A percentile compares a stretch with the other conserved stretches of the same genome.
These are phyloP conservation scores for Mycena chlorophos DNA, from an alignment of 768 basidiomycete species.

Conservation along the genomic window DNA sequence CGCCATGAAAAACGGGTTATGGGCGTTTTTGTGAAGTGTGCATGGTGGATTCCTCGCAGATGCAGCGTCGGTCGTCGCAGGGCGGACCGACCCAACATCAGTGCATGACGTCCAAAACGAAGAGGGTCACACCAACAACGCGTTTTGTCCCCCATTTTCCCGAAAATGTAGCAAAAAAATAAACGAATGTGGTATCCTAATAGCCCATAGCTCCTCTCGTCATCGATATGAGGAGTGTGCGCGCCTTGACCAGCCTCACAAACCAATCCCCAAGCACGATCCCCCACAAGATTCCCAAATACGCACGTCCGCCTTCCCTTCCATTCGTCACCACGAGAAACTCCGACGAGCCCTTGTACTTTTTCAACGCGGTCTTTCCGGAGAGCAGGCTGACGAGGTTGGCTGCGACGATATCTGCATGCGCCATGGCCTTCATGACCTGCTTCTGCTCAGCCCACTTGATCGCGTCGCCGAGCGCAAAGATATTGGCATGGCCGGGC, in stretches of 20 bases:
- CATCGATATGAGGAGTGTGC: conserved; percentile 21
- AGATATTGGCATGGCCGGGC: conserved; percentile 45
- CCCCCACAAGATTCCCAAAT: conserved; percentile 44
- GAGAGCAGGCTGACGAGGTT: conserved; percentile 45
- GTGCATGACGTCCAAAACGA: no score
- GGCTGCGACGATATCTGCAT: conserved; percentile 41
- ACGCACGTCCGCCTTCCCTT: conserved; percentile 39
- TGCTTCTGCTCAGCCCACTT: conserved; percentile 59
- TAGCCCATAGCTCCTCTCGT: conserved; percentile 13
- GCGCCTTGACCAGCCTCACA: conserved; percentile 31
- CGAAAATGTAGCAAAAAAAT: no score
- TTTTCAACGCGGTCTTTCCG: conserved; percentile 30
- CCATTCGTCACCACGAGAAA: conserved; percentile 56
- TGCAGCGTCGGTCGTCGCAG: no score
- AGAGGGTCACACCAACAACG: no score
- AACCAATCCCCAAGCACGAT: conserved; percentile 47
- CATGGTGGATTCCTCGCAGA: conserved; percentile 32
- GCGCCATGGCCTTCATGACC: conserved; percentile 44
- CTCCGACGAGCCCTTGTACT: conserved; percentile 53
- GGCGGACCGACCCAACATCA: no score
- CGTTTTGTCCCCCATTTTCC: no score
- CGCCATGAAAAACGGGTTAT: conserved; percentile 28
- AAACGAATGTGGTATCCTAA: not conserved
- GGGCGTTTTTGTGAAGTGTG: conserved; percentile 36
- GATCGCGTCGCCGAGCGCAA: conserved; percentile 59